Evolutionary conservation across 208 protist species (phyloP), one percentile per base, ranked within the genome.

Genomic region (Strigomonas culicis): DNA sequence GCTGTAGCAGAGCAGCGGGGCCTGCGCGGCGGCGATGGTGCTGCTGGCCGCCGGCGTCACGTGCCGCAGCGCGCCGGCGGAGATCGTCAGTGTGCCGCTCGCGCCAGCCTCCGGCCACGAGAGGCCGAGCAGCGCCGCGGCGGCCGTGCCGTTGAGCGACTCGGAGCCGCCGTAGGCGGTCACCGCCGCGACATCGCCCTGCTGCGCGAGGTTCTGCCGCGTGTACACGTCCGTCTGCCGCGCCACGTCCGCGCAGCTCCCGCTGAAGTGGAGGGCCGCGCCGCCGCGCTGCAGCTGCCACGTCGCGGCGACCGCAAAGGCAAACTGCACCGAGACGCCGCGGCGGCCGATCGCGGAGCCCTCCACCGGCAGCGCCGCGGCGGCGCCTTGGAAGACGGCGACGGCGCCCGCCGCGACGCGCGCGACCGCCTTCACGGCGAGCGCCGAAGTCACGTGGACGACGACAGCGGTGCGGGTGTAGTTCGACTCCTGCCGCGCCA

Each of bases 1-100:
- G 63, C 85, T 92, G 77, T 80, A 88, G 61, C 85, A 92, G 27
- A 88, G 30, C 21, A 51, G 80, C 21, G 39, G 32, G 21, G 41
- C 24, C 50, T 66, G 39, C 27, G 39, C 13, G 11, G 0, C 28
- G 1, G 44, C 21, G 36, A 7, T 43, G n/a, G 15, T 32, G 0
- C 27, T 10, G 21, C 4, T n/a, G 47, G 60, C 19, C 15, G 50
- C 10, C 24, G 59, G 41, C 15, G 72, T 72, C 34, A 76, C 36
- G 28, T 62, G 27, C 32, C 31, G 49, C 30, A 82, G 56, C 59
- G 77, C 77, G 21, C 52, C 63, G 17, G 84, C 73, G 11, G 66
- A 44, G 19, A 91, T 52, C n/a, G 43, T 47, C 39, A 81, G 34
- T 44, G 50, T 51, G 15, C 81, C 81, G 41, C 49, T 56, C 24